Evolutionary conservation across 202 grass and related monocot genomes (phyloP), one percentile per base, ranked within the genome.

Genomic region (Musa balbisiana): DNA sequence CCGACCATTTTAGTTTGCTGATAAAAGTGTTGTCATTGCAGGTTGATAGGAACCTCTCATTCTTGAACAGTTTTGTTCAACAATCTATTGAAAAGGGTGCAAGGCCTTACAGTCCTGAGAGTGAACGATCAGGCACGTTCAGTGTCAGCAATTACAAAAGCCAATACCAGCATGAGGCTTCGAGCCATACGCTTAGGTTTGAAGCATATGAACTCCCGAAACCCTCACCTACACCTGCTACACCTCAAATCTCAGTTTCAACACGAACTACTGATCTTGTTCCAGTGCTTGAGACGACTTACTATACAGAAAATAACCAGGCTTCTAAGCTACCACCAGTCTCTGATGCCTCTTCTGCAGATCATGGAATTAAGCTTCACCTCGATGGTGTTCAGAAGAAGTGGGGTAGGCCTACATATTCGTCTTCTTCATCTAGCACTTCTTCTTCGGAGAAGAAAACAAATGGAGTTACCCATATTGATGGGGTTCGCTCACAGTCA

Each of bases 191-290:
- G 73, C 96, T 99, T 76, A 91, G 87, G 78, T 99, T 99, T 49
- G 89, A 95, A 78, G 96, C 96, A 75, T 99, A 99, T 74, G 96
- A 99, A 84, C 80, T 95, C 82, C 96, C 95, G 67, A 99, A 99
- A 78, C 69, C 87, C 24, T 84, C 84, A 8, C 16, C 79, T 74
- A 69, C 79, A 75, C 16, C 79, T 76, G 76, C 70, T 62, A 81
- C 81, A 49, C 62, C 87, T 80, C 90, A 89, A 77, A 22, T 58
- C 52, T 85, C 75, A 10, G 26, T 84, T 71, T 79, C 80, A 49
- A 22, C 71, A 21, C 69, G 87, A 59, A 76, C 69, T 65, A 88
- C 78, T 43, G 91, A 95, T 56, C 80, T 95, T 55, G 91, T 99
- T 80, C 91, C 85, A 76, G 82, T 95, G 87, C 43, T 83, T 22